phyloP scores from a whole-genome alignment of 2,329 filamentous ascomycete species.

The Fusarium liriodendri region DNA sequence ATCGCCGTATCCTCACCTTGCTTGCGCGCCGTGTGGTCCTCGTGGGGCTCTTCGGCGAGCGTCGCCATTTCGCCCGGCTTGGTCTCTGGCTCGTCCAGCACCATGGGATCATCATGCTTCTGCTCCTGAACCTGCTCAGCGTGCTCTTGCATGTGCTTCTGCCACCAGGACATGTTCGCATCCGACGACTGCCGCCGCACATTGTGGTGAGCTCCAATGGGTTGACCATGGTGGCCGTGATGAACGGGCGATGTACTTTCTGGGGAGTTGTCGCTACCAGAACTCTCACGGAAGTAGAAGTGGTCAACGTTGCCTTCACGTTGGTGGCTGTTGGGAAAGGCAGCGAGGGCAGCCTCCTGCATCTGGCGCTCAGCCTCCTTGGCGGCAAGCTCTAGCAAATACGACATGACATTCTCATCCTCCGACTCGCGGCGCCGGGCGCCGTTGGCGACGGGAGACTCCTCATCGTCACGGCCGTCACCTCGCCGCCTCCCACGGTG shows the following conservation, averaged over 20 bases:
- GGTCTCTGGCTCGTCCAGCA: slow-evolving; percentile 41
- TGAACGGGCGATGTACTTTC: slow-evolving; percentile 51
- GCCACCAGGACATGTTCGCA: slow-evolving; percentile 76
- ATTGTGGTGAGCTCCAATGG: slow-evolving; percentile 23
- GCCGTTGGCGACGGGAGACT: slow-evolving; percentile 13
- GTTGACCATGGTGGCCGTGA: slow-evolving; percentile 42
- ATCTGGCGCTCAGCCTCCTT: slow-evolving; percentile 84
- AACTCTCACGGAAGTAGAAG: slow-evolving; percentile 75
- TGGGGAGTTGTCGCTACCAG: slow-evolving; percentile 64
- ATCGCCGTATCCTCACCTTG: slow-evolving; percentile 43
- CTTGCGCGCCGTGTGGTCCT: slow-evolving; percentile 21
- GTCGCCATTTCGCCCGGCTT: slow-evolving; percentile 38
- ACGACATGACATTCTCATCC: slow-evolving; percentile 80
- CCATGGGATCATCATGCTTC: slow-evolving; percentile 45
- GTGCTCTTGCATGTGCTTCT: slow-evolving; percentile 84
- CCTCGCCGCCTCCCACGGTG: slow-evolving; percentile 49
- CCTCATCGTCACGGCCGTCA: slow-evolving; percentile 6
- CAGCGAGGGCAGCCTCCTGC: slow-evolving; percentile 79
- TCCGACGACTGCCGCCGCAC: slow-evolving; percentile 70
- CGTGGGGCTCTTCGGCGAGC: slow-evolving; percentile 34
- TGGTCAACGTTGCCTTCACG: slow-evolving; percentile 78
- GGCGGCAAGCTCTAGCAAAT: slow-evolving; percentile 82
- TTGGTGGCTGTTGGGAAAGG: slow-evolving; percentile 78
- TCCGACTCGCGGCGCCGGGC: slow-evolving; percentile 71
- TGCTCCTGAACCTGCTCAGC: slow-evolving; percentile 70